Evolutionary conservation across 208 protist species (phyloP).

Genomic region (Leishmania gerbilli): DNA sequence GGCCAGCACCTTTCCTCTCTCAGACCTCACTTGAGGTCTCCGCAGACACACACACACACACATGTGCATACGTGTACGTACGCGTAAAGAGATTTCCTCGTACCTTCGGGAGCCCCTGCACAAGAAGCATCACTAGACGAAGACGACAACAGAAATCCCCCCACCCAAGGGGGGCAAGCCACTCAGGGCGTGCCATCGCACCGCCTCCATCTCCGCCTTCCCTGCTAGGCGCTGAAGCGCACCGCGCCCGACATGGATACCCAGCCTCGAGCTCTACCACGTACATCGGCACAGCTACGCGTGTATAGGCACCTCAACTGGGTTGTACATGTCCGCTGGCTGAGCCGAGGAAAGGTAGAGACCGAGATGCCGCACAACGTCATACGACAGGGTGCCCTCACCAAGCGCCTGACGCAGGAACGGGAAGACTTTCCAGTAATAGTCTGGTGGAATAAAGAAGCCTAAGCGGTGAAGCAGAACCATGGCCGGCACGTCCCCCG

Average conservation of each 20-base stretch:
- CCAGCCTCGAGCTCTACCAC: background rate
- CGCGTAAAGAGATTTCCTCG: background rate
- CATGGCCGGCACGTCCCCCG: conserved; percentile 69
- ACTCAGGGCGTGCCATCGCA: background rate
- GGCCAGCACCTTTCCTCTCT: background rate
- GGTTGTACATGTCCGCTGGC: conserved; percentile 62
- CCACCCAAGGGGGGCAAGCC: background rate
- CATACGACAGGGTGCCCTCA: conserved; percentile 43
- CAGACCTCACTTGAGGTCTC: background rate
- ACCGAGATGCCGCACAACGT: conserved; percentile 73
- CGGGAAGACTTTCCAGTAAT: conserved; percentile 86
- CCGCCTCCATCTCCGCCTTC: background rate
- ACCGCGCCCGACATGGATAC: background rate
- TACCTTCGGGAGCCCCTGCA: background rate
- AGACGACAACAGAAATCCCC: no score
- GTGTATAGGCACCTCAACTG: conserved; percentile 37
- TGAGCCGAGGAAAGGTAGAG: conserved; percentile 55
- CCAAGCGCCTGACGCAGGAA: conserved; percentile 67
- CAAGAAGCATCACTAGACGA: background rate
- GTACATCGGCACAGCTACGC: background rate
- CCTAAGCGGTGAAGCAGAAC: conserved; percentile 72
- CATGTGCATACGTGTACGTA: background rate
- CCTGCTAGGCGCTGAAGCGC: background rate
- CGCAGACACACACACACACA: background rate
- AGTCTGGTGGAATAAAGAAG: conserved; percentile 86